A percentile compares a stretch with the other conserved stretches of the same genome.
phyloP scores from a whole-genome alignment of 257 asterid genomes.

The Ocimum tenuiflorum region DNA sequence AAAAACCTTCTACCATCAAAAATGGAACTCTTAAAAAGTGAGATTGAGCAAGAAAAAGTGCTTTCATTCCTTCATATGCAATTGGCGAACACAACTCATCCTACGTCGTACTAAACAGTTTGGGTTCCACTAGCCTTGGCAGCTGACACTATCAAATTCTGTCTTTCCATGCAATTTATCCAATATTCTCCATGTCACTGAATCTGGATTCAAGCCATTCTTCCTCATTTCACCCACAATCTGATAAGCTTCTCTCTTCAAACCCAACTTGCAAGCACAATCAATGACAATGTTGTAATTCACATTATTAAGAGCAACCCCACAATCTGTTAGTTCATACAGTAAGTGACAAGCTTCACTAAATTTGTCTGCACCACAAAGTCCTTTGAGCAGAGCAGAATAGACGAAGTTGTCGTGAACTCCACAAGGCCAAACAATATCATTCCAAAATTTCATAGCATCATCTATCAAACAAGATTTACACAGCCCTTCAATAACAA shows the following conservation, averaged over 20 bases:
- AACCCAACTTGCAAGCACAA: constrained; percentile 53
- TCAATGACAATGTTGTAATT: constrained; percentile 71
- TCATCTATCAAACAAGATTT: constrained; percentile 38
- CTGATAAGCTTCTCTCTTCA: constrained; percentile 77
- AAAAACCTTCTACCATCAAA: background rate
- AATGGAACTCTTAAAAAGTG: too few relatives aligned
- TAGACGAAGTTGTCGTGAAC: constrained; percentile 65
- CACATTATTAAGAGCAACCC: constrained; percentile 46
- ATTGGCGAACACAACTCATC: too few relatives aligned
- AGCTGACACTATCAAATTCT: background rate
- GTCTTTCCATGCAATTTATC: constrained; percentile 42
- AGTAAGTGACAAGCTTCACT: constrained; percentile 68
- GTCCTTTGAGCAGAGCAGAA: constrained; percentile 68
- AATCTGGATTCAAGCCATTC: constrained; percentile 65
- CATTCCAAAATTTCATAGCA: constrained; percentile 65
- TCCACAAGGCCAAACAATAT: constrained; percentile 60
- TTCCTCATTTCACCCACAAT: constrained; percentile 74
- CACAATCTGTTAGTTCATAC: constrained; percentile 68
- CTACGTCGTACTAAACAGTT: background rate
- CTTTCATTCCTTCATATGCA: too few relatives aligned
- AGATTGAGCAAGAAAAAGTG: too few relatives aligned
- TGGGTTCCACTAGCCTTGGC: background rate
- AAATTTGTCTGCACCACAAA: constrained; percentile 42
- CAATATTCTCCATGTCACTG: constrained; percentile 83
- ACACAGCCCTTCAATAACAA: constrained; percentile 58